Base-by-base conservation (phyloP, 225 moss, liverwort and hornwort species). In the Ulota crispa region DNA sequence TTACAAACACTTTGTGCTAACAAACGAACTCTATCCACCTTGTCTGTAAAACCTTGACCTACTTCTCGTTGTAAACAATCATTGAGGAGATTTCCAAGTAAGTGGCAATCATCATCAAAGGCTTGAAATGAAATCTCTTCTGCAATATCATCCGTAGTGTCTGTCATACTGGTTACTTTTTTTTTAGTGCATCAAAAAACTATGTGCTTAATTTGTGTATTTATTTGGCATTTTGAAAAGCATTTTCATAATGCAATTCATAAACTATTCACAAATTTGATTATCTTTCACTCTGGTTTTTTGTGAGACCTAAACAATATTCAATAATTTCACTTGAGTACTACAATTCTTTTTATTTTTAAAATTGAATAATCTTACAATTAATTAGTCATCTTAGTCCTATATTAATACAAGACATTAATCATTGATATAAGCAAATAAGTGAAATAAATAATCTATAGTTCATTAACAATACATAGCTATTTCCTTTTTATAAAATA, bases 71-170 rank as follows among this genome's bases (percentile, higher is more conserved):
- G 86, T 54, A 95, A 81, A 54, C 91, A 93, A 53, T 95, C 95
- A 66, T 91, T 92, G 65, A 95, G 92, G 79, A 95, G 88, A 77
- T 87, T 93, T 45, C 91, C 92, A 30, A 95, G 80, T 68, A 95
- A 87, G 80, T 92, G 89, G 45, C 95, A 95, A 83, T 95, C 89
- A 68, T 95, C 94, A 82, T 95, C 94, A 16, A 92, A 95, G 13
- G 94, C 91, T 82, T 95, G 95, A 69, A 95, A 95, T 20, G 90
- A 95, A 70, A 95, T 95, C 82, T 94, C 94, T 80, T 95, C 95
- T 7, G 94, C 94, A 45, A 95, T 95, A 68, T 95, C 94, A 68
- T 95, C 95, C 57, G 89, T 92, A 13, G 95, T 94, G 82, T 95
- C 91, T 64, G 92, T 94, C 95, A 95, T 95, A 43, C 50, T 75